Base-by-base conservation (phyloP, 2,329 filamentous ascomycete genomes). In the Fusarium metavorans region DNA sequence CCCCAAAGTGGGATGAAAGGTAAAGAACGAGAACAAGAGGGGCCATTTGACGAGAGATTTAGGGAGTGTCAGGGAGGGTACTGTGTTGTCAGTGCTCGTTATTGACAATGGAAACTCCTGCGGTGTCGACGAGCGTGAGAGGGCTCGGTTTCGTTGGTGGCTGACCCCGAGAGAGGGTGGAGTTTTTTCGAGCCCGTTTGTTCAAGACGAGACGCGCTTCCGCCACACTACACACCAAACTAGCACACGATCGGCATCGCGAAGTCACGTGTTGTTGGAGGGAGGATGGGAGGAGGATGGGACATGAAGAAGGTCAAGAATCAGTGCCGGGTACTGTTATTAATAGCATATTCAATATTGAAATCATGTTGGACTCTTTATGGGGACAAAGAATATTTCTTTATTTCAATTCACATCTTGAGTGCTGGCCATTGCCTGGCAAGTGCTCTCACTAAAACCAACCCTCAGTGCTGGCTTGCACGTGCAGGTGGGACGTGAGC, bases 401-500 rank as follows among this genome's bases (percentile, higher is more conserved):
- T 37, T 37, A 18, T 48, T 45, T 48, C 58, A 37, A 56, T 37
- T 14, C 43, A 30, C 30, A 32, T 25, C 20, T 16, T 30, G 14
- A 43, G 64, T 48, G 52, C 23, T 72, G 71, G 16, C 39, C 62
- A 64, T 68, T 57, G 8, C 34, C 25, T 59, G 67, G 56, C 64
- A 74, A 71, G 56, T 72, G 65, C 68, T 74, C 72, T 37, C 43
- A 16, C 23, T 48, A 48, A 48, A 48, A 48, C 23, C 43, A 52
- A n/a, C 32, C n/a, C n/a, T 20, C 57, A 25, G 20, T 30, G 27
- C 30, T 54, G 45, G 20, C 43, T 68, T 48, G 71, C 77, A 79
- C 77, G 77, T 79, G 77, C 77, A 67, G 65, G 76, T 70, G 77
- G 72, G 70, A 63, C 73, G 57, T 70, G 57, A 69, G 67, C 64